phyloP scores from a whole-genome alignment of 768 basidiomycete genomes.

The Psilocybe cubensis region DNA sequence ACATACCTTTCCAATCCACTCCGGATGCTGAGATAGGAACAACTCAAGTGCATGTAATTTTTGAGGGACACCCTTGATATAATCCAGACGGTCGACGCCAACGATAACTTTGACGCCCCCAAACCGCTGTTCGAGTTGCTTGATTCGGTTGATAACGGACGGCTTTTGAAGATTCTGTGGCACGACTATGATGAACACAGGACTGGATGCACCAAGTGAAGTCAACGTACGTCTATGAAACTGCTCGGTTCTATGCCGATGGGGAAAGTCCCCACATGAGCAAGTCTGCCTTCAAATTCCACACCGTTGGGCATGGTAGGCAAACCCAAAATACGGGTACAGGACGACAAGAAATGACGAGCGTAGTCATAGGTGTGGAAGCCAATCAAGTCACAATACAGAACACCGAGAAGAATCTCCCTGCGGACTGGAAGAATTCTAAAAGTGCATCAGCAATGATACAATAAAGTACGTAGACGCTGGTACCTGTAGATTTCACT shows the following conservation, averaged over 20 bases:
- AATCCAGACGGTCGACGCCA: slow-evolving; percentile 97
- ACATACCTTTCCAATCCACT: slow-evolving; percentile 95
- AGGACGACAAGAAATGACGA: slow-evolving; percentile 97
- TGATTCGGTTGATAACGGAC: slow-evolving; percentile 79
- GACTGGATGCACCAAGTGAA: background rate
- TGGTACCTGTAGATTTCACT: slow-evolving; percentile 92
- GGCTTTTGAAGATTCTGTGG: slow-evolving; percentile 76
- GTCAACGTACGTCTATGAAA: slow-evolving; percentile 72
- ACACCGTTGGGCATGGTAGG: slow-evolving; percentile 99
- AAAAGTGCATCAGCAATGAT: slow-evolving; percentile 12
- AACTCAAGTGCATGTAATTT: slow-evolving; percentile 96
- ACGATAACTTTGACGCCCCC: slow-evolving; percentile 96
- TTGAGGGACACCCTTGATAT: slow-evolving; percentile 99
- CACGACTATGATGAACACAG: slow-evolving; percentile 7
- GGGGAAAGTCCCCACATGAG: slow-evolving; percentile 98
- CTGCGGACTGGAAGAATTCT: slow-evolving; percentile 97
- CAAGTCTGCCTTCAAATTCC: slow-evolving; percentile 92
- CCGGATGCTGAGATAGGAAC: slow-evolving; percentile 96
- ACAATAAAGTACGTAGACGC: slow-evolving; percentile 2
- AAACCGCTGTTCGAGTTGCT: slow-evolving; percentile 87
- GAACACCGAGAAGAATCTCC: slow-evolving; percentile 94
- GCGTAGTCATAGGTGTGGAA: slow-evolving; percentile 99
- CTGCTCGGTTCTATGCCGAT: slow-evolving; percentile 97
- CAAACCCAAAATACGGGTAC: slow-evolving; percentile 93
- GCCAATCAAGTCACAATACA: slow-evolving; percentile 96